Evolutionary conservation across 78 protist genomes (phyloP), one percentile per base, ranked within the genome.

Genomic region (Thecamonas trahens): DNA sequence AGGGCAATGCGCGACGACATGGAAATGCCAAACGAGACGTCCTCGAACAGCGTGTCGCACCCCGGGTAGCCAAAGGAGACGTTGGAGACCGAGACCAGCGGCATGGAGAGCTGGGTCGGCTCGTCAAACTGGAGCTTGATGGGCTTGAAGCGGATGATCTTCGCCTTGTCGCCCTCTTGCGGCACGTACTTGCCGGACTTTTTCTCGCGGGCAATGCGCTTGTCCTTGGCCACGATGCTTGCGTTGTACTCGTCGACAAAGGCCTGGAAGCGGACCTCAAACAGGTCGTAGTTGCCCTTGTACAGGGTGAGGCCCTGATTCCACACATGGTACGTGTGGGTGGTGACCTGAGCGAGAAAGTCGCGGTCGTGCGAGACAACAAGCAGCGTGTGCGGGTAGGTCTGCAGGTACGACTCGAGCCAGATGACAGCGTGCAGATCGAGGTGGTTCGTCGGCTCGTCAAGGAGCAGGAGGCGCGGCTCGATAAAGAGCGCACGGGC

Each of bases 391-490:
- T 74, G 77, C 59, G 79, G 78, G 82, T 80, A 71, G 42, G n/a
- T 26, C n/a, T 15, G 32, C 50, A 93, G 80, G 50, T 82, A 89
- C 28, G 72, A 45, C 34, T 83, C 94, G 8, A 92, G 80, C 97
- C 97, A 93, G 31, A 82, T 79, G 42, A 87, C 92, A 15, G 97
- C 97, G 40, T 82, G 83, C 39, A 82, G 54, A 61, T 88, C 97
- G 37, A 92, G 67, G 52, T 88, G 91, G 76, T 93, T 93, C 3
- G 95, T 89, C n/a, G 97, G 97, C 80, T 93, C 97, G 61, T 93
- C 97, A 8, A 93, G 81, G 54, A 92, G 52, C 38, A 93, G 71
- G 24, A 93, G 76, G 6, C 76, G 90, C 18, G 98, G 96, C 55
- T 62, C 53, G 32, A 84, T 67, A 76, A 92, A 88, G 55, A 94